Conservation (phyloP, 2,329 filamentous ascomycete species). For the Sporothrix luriei region DNA sequence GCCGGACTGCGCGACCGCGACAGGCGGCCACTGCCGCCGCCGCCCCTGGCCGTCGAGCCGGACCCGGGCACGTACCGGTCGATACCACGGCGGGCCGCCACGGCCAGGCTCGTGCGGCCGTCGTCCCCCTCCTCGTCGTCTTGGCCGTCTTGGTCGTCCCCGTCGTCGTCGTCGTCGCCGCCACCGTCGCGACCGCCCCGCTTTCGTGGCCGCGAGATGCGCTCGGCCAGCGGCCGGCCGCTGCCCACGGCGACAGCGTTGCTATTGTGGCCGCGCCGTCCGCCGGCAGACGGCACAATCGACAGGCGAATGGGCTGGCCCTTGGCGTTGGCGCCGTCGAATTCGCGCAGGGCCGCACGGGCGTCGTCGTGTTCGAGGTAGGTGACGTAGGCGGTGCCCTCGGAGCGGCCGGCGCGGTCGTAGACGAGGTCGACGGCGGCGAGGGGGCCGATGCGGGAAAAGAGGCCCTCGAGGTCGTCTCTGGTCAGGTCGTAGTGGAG, state of each 20-base stretch:
- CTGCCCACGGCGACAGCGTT: slow-evolving; percentile 59
- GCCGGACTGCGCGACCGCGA: slow-evolving; percentile 62
- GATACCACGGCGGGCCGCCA: slow-evolving; percentile 65
- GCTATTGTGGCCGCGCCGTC: slow-evolving; percentile 49
- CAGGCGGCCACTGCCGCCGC: slow-evolving; percentile 44
- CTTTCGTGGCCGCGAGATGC: slow-evolving; percentile 56
- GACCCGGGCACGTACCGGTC: slow-evolving; percentile 74
- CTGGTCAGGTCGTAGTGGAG: slow-evolving; percentile 89
- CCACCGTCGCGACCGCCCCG: slow-evolving; percentile 49
- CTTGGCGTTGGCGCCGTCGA: slow-evolving; percentile 87
- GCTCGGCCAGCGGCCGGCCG: slow-evolving; percentile 61
- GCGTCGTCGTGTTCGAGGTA: slow-evolving; percentile 75
- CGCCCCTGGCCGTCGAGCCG: slow-evolving; percentile 44
- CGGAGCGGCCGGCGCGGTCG: slow-evolving; percentile 84
- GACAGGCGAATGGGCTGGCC: slow-evolving; percentile 79
- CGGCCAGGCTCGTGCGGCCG: slow-evolving; percentile 25
- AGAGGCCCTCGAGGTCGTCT: slow-evolving; percentile 82
- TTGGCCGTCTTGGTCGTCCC: slow-evolving; percentile 41
- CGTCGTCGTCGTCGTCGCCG: slow-evolving; percentile 38
- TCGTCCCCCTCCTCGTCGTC: slow-evolving; percentile 43
- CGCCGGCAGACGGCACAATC: slow-evolving; percentile 60
- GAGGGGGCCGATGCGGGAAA: slow-evolving; percentile 74
- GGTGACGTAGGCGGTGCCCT: slow-evolving; percentile 81
- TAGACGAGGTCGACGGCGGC: slow-evolving; percentile 71
- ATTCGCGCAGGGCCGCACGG: slow-evolving; percentile 72